These are phyloP conservation scores for Torulaspora quercuum DNA, from an alignment of 805 yeast species.

Conservation along the genomic window DNA sequence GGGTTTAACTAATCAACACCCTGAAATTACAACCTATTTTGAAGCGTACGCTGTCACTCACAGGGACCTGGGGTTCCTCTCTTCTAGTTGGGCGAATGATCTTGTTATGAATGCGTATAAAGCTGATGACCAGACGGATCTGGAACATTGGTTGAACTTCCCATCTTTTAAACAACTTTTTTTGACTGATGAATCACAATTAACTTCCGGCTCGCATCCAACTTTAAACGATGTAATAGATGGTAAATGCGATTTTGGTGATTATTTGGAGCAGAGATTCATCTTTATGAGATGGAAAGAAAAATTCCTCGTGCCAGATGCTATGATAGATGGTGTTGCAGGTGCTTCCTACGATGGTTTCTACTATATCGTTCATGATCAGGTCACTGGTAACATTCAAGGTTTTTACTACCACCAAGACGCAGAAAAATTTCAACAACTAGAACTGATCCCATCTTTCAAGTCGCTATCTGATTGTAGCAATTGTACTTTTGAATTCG, in stretches of 20 bases:
- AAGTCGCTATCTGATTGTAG: conserved; percentile 17
- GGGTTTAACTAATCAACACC: conserved; percentile 63
- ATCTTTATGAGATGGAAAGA: conserved; percentile 96
- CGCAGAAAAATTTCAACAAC: conserved; percentile 74
- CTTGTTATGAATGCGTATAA: conserved; percentile 48
- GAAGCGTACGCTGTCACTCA: conserved; percentile 42
- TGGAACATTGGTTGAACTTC: conserved; percentile 65
- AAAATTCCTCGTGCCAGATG: conserved; percentile 78
- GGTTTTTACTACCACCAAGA: conserved; percentile 81
- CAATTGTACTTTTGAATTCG: conserved; percentile 25
- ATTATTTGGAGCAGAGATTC: conserved; percentile 42
- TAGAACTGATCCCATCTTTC: conserved; percentile 47
- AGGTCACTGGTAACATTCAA: conserved; percentile 64
- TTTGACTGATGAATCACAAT: conserved; percentile 7
- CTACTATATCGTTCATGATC: conserved; percentile 81
- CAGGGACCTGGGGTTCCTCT: conserved; percentile 28
- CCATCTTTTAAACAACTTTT: conserved; percentile 41
- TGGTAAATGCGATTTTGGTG: conserved; percentile 25
- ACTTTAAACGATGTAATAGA: conserved; percentile 20
- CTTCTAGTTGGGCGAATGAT: conserved; percentile 28
- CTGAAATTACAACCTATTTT: conserved; percentile 72
- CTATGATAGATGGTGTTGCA: conserved; percentile 45
- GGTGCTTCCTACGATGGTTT: conserved; percentile 89
- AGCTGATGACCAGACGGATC: conserved; percentile 54
- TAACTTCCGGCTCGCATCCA: conserved; percentile 8